Evolutionary conservation across 768 basidiomycete species (phyloP).

Genomic region (Daedaleopsis nitida): DNA sequence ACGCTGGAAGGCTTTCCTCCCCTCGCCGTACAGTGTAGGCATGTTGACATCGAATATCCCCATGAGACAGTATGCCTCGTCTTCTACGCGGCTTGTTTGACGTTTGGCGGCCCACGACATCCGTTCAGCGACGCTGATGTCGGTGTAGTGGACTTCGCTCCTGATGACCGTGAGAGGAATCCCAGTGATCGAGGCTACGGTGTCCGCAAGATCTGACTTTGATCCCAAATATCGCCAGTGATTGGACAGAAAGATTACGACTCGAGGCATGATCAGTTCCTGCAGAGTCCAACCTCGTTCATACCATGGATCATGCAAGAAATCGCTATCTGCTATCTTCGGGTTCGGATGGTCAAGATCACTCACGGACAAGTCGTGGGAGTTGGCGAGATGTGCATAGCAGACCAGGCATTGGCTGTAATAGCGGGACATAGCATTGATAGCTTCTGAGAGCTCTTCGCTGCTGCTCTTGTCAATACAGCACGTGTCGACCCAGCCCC

Average conservation of each 20-base stretch:
- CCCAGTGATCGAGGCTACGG: background rate
- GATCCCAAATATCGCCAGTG: background rate
- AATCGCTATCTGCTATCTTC: too few relatives aligned
- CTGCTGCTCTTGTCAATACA: constrained; percentile 15
- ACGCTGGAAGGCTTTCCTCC: constrained; percentile 1
- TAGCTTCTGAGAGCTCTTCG: constrained; percentile 7
- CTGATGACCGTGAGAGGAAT: background rate
- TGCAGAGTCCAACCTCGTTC: constrained; percentile 6
- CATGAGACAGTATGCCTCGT: constrained; percentile 12
- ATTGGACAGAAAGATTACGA: background rate
- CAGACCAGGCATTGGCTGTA: background rate
- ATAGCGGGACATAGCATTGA: constrained; percentile 11
- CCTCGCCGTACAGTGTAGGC: constrained; percentile 7
- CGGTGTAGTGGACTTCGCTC: background rate
- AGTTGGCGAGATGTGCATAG: constrained; percentile 4
- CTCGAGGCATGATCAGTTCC: background rate
- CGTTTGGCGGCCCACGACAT: constrained; percentile 14
- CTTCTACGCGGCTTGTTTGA: background rate
- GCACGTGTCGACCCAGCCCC: constrained; percentile 14
- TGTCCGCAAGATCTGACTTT: background rate
- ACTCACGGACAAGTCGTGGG: too few relatives aligned
- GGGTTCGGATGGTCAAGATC: too few relatives aligned
- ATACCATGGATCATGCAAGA: background rate
- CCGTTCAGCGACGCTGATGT: constrained; percentile 3
- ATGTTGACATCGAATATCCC: constrained; percentile 10